Evolutionary conservation across 192 early-diverging fungal genomes (phyloP).

Genomic region (Polychytrium aggregatum): DNA sequence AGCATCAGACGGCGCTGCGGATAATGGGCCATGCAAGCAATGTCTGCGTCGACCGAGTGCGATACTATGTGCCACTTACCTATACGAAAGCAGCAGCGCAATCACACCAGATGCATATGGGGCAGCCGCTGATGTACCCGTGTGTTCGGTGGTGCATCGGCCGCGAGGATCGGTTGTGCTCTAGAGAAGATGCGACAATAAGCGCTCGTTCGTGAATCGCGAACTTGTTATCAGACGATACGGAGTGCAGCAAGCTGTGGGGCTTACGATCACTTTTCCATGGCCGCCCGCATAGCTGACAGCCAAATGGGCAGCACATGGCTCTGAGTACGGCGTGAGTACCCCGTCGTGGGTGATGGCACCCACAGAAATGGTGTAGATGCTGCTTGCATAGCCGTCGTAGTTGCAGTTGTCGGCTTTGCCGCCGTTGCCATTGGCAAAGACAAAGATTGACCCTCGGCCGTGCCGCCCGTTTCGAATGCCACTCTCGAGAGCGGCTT

Average conservation of each 20-base stretch:
- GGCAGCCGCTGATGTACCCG: constrained; percentile 92
- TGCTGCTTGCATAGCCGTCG: constrained; percentile 89
- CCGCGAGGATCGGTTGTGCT: constrained; percentile 73
- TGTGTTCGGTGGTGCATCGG: constrained; percentile 65
- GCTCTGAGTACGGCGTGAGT: constrained; percentile 77
- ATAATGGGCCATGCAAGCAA: neutral
- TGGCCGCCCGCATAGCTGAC: constrained; percentile 77
- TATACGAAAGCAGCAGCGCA: constrained; percentile 64
- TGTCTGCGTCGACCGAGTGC: neutral
- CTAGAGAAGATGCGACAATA: constrained; percentile 24
- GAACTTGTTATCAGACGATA: neutral
- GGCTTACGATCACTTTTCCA: constrained; percentile 59
- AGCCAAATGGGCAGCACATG: constrained; percentile 75
- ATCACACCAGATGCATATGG: constrained; percentile 85
- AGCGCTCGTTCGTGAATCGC: neutral
- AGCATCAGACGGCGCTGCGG: neutral
- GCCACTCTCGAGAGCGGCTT: constrained; percentile 78
- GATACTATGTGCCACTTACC: constrained; percentile 25
- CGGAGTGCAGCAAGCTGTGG: neutral
- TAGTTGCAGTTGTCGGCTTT: constrained; percentile 90
- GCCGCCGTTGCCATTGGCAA: constrained; percentile 92
- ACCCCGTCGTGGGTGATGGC: constrained; percentile 64
- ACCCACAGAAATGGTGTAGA: constrained; percentile 85
- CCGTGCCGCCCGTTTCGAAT: constrained; percentile 69
- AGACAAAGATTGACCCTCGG: constrained; percentile 80